Evolutionary conservation across 306 rosid species (phyloP).

Genomic region (Malus sieversii): DNA sequence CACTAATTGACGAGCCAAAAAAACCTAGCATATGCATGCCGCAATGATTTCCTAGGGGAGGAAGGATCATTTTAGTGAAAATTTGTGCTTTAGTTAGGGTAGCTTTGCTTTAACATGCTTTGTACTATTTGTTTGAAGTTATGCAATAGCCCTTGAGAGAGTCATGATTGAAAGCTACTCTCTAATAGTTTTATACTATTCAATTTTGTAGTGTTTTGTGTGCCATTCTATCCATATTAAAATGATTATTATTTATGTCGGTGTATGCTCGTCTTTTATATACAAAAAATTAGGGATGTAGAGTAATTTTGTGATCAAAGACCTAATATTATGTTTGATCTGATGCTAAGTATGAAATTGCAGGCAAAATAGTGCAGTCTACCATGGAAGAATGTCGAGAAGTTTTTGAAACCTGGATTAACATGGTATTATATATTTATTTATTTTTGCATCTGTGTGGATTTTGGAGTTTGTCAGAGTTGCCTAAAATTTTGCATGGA

Average conservation of each 20-base stretch:
- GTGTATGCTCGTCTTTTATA: neutral
- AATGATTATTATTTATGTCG: neutral
- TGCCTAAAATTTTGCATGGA: neutral
- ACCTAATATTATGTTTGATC: neutral
- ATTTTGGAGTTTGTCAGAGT: constrained; percentile 1
- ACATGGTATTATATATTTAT: constrained; percentile 39
- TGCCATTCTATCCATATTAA: neutral
- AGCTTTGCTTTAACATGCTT: neutral
- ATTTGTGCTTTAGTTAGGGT: neutral
- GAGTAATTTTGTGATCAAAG: neutral
- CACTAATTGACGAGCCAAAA: no score
- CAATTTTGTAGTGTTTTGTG: neutral
- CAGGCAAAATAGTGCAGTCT: constrained; percentile 94
- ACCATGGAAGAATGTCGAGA: constrained; percentile 93
- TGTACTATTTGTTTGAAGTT: neutral
- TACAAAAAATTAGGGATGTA: neutral
- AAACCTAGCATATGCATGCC: neutral
- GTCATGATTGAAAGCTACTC: neutral
- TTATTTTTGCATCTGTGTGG: neutral
- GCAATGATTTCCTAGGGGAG: neutral
- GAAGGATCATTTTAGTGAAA: neutral
- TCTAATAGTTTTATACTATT: no score
- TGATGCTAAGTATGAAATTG: constrained; percentile 21
- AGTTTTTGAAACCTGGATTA: constrained; percentile 60
- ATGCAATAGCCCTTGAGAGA: neutral